phyloP scores from a whole-genome alignment of 208 protist species.

The Crithidia thermophila region DNA sequence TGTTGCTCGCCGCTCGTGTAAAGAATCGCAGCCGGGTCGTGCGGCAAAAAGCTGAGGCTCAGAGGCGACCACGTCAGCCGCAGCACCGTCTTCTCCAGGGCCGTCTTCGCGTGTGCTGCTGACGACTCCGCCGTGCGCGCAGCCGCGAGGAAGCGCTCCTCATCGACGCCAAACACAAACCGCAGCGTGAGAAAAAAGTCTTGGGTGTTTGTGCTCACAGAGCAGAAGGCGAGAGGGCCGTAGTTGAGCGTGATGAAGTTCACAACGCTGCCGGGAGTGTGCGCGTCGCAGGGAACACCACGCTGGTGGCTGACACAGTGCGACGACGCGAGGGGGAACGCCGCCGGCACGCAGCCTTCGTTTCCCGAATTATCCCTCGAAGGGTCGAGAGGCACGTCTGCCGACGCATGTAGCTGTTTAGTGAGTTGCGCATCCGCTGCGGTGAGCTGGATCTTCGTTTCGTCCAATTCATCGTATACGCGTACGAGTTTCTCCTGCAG shows the following conservation, averaged over 20 bases:
- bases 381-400: neutral
- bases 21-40: too few species aligned
- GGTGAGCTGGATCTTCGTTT: neutral
- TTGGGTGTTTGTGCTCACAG: neutral
- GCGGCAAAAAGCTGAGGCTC: too few species aligned
- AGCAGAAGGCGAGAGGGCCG: constrained; percentile 35
- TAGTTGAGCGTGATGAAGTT: constrained; percentile 31
- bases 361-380: too few species aligned
- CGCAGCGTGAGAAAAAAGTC: constrained; percentile 25
- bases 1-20: too few species aligned
- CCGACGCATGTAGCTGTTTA: constrained; percentile 3
- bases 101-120: neutral
- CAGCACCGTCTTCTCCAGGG: neutral
- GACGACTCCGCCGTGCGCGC: neutral
- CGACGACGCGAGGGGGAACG: neutral
- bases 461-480: constrained; percentile 6
- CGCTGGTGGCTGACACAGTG: constrained; percentile 15
- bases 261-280: constrained; percentile 24
- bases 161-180: constrained; percentile 37
- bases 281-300: constrained; percentile 22
- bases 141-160: constrained; percentile 26
- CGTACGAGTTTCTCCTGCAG: constrained; percentile 16
- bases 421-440: constrained; percentile 12
- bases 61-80: too few species aligned
- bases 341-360: too few species aligned